These are phyloP conservation scores for Chondrostereum purpureum DNA, from an alignment of 1,284 basidiomycete genomes.

Conservation along the genomic window DNA sequence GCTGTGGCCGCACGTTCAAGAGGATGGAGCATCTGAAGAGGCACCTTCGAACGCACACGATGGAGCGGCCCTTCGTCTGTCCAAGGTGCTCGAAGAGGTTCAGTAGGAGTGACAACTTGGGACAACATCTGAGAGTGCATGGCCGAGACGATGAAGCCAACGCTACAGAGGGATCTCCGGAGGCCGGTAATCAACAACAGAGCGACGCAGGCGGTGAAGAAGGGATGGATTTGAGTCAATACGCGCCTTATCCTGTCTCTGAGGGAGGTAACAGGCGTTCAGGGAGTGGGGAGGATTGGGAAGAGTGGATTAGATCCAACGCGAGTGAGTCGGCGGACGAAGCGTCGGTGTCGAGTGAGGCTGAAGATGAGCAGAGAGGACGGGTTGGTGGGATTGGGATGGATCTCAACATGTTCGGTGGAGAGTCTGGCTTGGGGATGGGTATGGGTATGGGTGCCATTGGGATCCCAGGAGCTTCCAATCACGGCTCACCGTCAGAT, in stretches of 20 bases:
- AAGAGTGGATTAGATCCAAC: conserved; percentile 1
- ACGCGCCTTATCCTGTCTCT: not conserved
- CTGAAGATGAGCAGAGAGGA: conserved; percentile 10
- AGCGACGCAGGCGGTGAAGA: not conserved
- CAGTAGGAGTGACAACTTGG: conserved; percentile 80
- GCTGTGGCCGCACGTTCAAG: conserved; percentile 81
- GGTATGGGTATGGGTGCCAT: conserved; percentile 24
- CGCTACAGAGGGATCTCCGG: conserved; percentile 19
- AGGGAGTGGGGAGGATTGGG: conserved; percentile 2
- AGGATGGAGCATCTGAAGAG: conserved; percentile 84
- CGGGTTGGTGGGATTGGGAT: conserved; percentile 17
- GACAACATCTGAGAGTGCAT: conserved; percentile 79
- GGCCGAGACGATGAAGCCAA: conserved; percentile 28
- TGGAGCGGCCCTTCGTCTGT: conserved; percentile 79
- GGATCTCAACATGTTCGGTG: conserved; percentile 25
- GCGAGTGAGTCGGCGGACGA: conserved; percentile 24
- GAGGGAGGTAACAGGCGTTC: not conserved
- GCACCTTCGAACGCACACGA: conserved; percentile 84
- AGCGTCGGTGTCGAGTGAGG: not conserved
- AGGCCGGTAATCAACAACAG: conserved; percentile 14
- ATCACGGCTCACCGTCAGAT: not conserved
- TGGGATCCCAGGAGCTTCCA: no score
- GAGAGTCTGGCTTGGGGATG: conserved; percentile 17
- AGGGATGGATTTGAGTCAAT: not conserved
- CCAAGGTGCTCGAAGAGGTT: conserved; percentile 71